phyloP scores from a whole-genome alignment of 345 rosid genomes.

The Citrus inodora region DNA sequence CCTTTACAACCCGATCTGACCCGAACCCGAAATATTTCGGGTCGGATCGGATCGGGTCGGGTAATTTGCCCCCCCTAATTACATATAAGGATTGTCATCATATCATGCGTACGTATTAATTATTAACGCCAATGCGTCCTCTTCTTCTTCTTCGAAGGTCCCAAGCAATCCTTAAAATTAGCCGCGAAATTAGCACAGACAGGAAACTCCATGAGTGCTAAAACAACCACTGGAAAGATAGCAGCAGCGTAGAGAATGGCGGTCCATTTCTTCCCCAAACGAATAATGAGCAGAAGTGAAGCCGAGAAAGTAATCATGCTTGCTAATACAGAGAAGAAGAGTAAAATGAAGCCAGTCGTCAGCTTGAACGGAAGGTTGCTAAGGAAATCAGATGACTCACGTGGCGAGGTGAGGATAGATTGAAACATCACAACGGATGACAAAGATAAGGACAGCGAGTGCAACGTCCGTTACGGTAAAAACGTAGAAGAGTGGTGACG shows the following conservation, averaged over 20 bases:
- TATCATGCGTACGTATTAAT: too few species aligned
- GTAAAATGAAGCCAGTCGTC: slow-evolving; percentile 19
- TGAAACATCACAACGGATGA: slow-evolving; percentile 32
- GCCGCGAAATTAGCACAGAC: neutral
- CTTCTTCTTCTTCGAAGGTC: too few species aligned
- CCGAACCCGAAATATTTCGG: too few species aligned
- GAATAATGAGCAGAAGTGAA: slow-evolving; percentile 24
- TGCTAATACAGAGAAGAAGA: slow-evolving; percentile 19
- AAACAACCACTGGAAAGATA: slow-evolving; percentile 16
- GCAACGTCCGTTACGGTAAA: slow-evolving; percentile 23
- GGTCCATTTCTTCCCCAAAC: neutral
- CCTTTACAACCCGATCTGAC: too few species aligned
- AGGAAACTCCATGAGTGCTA: slow-evolving; percentile 19
- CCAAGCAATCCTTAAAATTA: neutral
- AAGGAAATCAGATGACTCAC: slow-evolving; percentile 6
- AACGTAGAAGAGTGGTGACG: slow-evolving; percentile 5
- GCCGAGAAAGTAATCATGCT: slow-evolving; percentile 26
- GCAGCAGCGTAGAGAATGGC: slow-evolving; percentile 16
- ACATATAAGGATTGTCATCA: too few species aligned
- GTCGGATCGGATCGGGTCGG: too few species aligned
- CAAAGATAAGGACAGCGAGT: slow-evolving; percentile 19
- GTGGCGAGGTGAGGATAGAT: slow-evolving; percentile 21
- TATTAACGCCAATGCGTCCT: too few species aligned
- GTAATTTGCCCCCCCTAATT: too few species aligned
- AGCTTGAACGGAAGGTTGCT: slow-evolving; percentile 14